Evolutionary conservation across 495 filamentous ascomycete species (phyloP).

Genomic region (Neurospora tetrasperma): DNA sequence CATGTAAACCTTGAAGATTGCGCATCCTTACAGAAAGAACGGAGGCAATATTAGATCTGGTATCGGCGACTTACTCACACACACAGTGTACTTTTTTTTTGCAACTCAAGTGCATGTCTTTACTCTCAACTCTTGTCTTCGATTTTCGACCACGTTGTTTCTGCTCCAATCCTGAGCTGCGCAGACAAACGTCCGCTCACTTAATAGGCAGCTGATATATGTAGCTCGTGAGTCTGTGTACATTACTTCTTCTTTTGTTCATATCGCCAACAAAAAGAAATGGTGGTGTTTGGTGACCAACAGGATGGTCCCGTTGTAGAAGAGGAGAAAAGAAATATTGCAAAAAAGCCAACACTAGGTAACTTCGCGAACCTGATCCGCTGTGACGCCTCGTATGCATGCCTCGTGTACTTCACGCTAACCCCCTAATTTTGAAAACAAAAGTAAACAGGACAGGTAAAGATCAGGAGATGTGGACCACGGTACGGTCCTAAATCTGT

Average conservation of each 20-base stretch:
- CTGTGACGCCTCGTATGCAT: slow-evolving; percentile 1
- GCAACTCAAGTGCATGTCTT: background rate
- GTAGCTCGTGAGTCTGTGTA: background rate
- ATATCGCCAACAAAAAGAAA: background rate
- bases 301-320: background rate
- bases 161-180: background rate
- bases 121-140: background rate
- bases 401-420: slow-evolving; percentile 8
- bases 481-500: background rate
- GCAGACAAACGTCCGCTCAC: background rate
- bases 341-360: background rate
- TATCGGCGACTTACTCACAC: background rate
- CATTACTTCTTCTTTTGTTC: background rate
- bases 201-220: background rate
- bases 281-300: background rate
- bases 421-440: background rate
- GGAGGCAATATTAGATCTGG: background rate
- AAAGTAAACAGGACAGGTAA: background rate
- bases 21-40: background rate
- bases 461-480: background rate
- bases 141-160: background rate
- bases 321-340: background rate
- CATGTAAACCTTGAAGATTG: background rate
- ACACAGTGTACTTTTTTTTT: background rate
- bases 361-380: background rate